These are phyloP conservation scores for Pharnaceum exiguum DNA, from an alignment of 148 eudicot species.

Conservation along the genomic window DNA sequence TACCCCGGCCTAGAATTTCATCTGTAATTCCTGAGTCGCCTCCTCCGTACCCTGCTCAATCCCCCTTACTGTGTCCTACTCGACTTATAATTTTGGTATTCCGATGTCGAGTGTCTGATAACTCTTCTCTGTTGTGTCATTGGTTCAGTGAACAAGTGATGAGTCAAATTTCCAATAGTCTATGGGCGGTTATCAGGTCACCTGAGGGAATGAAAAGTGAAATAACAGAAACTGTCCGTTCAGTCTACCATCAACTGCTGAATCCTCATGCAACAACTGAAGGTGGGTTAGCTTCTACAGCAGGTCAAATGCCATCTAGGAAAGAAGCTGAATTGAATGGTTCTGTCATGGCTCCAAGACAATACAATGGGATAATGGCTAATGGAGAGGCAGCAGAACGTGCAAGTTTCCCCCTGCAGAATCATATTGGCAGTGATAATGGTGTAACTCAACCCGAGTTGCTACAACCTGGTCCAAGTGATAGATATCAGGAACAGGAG, in stretches of 20 bases:
- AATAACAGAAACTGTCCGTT: conserved; percentile 67
- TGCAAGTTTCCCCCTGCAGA: conserved; percentile 40
- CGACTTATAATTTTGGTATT: not conserved
- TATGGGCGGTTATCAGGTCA: conserved; percentile 76
- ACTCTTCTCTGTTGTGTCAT: conserved; percentile 6
- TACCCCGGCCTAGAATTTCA: no score
- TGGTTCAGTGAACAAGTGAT: conserved; percentile 52
- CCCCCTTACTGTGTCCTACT: not conserved
- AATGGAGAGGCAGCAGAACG: conserved; percentile 39
- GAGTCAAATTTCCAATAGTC: conserved; percentile 62
- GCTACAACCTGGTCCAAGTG: conserved; percentile 15
- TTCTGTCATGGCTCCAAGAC: conserved; percentile 16
- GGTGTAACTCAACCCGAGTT: conserved; percentile 17
- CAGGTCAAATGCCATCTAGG: conserved; percentile 14
- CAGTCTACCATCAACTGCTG: conserved; percentile 50
- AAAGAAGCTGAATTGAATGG: conserved; percentile 18
- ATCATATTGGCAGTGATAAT: conserved; percentile 16
- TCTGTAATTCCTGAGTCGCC: no score
- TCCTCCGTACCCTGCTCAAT: no score
- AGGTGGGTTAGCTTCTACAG: conserved; percentile 26
- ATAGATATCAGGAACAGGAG: conserved; percentile 20
- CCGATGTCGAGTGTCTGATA: not conserved
- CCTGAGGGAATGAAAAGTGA: conserved; percentile 61
- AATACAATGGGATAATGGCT: conserved; percentile 22
- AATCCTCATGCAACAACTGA: conserved; percentile 34